Evolutionary conservation across 805 yeast species (phyloP), one percentile per base, ranked within the genome.

Genomic region (Starmerella gropengiesseri): DNA sequence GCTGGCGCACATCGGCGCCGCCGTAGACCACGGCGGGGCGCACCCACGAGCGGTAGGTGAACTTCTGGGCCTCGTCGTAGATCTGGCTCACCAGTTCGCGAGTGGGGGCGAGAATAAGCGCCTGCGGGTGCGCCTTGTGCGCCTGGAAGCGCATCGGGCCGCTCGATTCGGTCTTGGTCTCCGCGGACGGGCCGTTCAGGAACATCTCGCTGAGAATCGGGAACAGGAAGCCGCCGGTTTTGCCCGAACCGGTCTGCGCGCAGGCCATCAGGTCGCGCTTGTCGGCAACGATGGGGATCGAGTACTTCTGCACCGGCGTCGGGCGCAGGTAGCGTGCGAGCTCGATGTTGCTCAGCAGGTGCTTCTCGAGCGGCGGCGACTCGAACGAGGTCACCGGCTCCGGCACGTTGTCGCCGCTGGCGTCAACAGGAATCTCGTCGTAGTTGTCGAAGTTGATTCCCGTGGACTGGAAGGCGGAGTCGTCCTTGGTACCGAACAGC

Each of bases 211-310:
- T 81, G 56, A 91, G 73, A 43, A 91, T 94, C 51, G 99, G 98
- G 82, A 91, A 91, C 62, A 91, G 71, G 75, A 91, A 91, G 54
- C 98, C 99, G 74, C 97, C 98, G 61, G 99, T 91, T 71, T 91
- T 91, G 76, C 99, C 99, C 46, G 97, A 87, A 80, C 95, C 95
- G 55, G 95, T 84, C 71, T 85, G 95, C 47, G 95, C 95, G 75
- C 95, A 85, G 28, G 95, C 95, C 95, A 84, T 85, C 67, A 84
- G 74, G 67, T 84, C 95, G 67, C 95, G 77, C 58, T 87, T 85
- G 47, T 70, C 77, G 47, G 89, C 84, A 53, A 85, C 89, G 52
- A 85, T 84, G 54, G 95, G 95, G 51, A 85, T 81, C 34, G 94
- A 85, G 72, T 84, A 84, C 67, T 85, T 85, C 65, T 84, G 95